Base-by-base conservation (phyloP, 495 filamentous ascomycete species). In the Aspergillus panamensis region DNA sequence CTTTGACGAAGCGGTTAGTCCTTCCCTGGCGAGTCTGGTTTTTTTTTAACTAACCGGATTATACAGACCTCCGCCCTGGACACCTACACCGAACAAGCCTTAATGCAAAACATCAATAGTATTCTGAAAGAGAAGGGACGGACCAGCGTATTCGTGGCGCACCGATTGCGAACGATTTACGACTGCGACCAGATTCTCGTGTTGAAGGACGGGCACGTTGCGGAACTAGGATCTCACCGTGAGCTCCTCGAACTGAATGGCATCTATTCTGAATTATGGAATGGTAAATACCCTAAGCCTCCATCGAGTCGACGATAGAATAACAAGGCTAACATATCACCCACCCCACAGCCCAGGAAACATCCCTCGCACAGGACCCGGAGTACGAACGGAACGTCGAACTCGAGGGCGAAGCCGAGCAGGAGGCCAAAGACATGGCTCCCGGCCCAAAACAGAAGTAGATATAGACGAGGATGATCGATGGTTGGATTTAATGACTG, bases 171-270 rank as follows among this genome's bases (percentile, higher is more conserved):
- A 33, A 97, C 94, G 1, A 96, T 98, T 63, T 96, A 86, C 62
- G 94, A 98, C 67, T 91, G 90, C 52, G 94, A 96, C 71, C 78
- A 86, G 73, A 98, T 98, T 64, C 91, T 98, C 60, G 95, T 97
- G 30, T 67, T 98, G 59, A 87, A 85, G 67, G 85, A 89, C 60
- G 94, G 94, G 0, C 72, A 78, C 10, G 91, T 97, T 40, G 90
- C 85, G 25, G 94, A 98, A 73, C 82, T 78, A 35, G 94, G 95
- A 0, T 95, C 89, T 12, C 94, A 98, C 67, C 80, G 84, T 33
- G 81, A 95, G 69, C 73, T 98, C 51, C 83, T 98, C 57, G 87
- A 93, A 56, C 77, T 73, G 14, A 82, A 82, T 3, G 94, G 95
- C 6, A 77, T 96, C 8, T 98, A 98, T 73, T 83, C 88, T 8